Base-by-base conservation (phyloP, 495 filamentous ascomycete species). In the Trichoderma asperelloides region DNA sequence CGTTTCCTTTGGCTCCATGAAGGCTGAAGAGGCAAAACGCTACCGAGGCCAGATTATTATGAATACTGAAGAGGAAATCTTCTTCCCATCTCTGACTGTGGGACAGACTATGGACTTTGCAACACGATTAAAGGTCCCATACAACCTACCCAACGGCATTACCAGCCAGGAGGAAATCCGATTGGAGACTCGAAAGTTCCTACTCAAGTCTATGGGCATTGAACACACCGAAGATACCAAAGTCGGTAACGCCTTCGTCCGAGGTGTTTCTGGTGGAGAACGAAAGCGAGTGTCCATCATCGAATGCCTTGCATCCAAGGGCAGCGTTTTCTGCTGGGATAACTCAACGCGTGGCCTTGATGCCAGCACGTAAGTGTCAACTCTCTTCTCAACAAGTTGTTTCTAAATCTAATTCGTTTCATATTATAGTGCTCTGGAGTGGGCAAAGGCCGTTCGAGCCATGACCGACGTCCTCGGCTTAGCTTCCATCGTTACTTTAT, bases 171-270 rank as follows among this genome's bases (percentile, higher is more conserved):
- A 76, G 43, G 41, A 71, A 57, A 45, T 60, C 11, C 70, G 69
- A 11, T n/a, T 45, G 13, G 71, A 71, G 65, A 70, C 67, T 3
- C 70, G 69, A 5, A 70, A 74, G 23, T 73, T 70, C 28, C 69
- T 74, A 2, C 72, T 76, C 11, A 43, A 12, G 71, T 81, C 63
- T 49, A 72, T 71, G 64, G 73, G 70, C 39, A 67, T 94, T 71
- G 79, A 70, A 39, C 88, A 92, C 70, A 91, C 89, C 0, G 83
- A 84, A 70, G 84, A 92, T 70, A 93, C 91, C 0, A 80, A 85
- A 23, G 89, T 96, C 6, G 91, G 91, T 49, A 88, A 93, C 73
- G 86, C 88, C 68, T 89, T 86, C 69, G 85, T 91, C 21, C 84
- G 90, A 23, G 86, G 86, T 43, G 81, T 85, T 0, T 87, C 85